Evolutionary conservation across 1,139 yeast species (phyloP).

Genomic region (Hyphopichia wangnamkhiaoensis): DNA sequence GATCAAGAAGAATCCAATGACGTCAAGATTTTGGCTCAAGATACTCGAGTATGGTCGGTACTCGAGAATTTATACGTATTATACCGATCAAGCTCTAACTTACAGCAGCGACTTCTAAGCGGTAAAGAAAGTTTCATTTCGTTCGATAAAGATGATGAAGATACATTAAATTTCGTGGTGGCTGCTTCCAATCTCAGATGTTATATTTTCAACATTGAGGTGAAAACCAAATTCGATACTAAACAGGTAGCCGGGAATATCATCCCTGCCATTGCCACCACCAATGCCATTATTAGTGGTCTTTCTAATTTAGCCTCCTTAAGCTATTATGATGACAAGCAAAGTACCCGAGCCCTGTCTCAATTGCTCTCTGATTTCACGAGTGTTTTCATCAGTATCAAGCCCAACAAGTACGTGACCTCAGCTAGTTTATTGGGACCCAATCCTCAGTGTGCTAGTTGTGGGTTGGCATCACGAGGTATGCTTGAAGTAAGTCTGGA

Average conservation of each 20-base stretch:
- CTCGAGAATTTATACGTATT: conserved; percentile 68
- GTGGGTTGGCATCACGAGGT: conserved; percentile 63
- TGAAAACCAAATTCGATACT: conserved; percentile 79
- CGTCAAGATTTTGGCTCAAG: conserved; percentile 37
- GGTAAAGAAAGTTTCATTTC: conserved; percentile 49
- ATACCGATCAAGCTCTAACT: conserved; percentile 43
- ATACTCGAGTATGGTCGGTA: conserved; percentile 65
- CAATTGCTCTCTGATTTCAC: conserved; percentile 30
- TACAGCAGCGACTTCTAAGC: conserved; percentile 43
- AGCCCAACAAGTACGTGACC: conserved; percentile 68
- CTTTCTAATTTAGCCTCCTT: conserved; percentile 75
- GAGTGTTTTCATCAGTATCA: conserved; percentile 66
- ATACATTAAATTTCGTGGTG: conserved; percentile 83
- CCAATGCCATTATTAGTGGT: conserved; percentile 94
- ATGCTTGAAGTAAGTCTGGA: conserved; percentile 20
- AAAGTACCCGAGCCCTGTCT: conserved; percentile 8
- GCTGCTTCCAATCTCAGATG: conserved; percentile 88
- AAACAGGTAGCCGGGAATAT: conserved; percentile 97
- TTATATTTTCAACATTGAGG: conserved; percentile 66
- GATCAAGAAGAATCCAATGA: conserved; percentile 12
- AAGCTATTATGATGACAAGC: conserved; percentile 45
- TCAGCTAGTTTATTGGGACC: conserved; percentile 63
- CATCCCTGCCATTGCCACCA: conserved; percentile 97
- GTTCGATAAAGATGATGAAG: conserved; percentile 95
- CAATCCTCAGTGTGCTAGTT: conserved; percentile 69